phyloP scores from a whole-genome alignment of 352 stramenopile genomes.

The Phytopythium boreale region DNA sequence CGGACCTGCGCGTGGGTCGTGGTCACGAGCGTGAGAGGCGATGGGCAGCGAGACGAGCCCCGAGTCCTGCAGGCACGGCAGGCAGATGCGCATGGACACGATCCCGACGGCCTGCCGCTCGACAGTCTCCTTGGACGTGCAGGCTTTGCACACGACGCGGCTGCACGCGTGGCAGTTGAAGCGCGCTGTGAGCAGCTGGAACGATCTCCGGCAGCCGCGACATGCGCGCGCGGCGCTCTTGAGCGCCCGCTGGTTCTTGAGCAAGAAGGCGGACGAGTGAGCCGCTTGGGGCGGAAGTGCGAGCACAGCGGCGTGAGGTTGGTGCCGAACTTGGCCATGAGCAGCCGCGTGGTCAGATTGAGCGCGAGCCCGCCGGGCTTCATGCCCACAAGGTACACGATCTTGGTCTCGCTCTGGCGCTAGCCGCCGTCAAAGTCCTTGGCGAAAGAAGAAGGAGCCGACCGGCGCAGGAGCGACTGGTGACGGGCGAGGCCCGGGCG shows the following conservation, averaged over 20 bases:
- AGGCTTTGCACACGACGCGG: constrained; percentile 31
- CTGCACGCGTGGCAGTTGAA: constrained; percentile 40
- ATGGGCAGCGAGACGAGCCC: constrained; percentile 16
- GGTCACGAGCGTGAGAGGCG: constrained; percentile 3
- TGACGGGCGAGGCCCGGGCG: constrained; percentile 5
- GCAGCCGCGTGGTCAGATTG: constrained; percentile 25
- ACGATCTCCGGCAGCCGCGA: constrained; percentile 28
- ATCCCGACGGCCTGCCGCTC: constrained; percentile 34
- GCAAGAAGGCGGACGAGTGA: constrained; percentile 47
- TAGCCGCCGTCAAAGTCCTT: constrained; percentile 7
- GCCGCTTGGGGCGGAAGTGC: constrained; percentile 40
- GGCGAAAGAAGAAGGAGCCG: constrained; percentile 7
- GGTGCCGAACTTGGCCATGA: constrained; percentile 44
- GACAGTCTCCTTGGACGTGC: constrained; percentile 31
- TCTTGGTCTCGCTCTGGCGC: constrained; percentile 34
- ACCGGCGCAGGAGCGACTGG: constrained; percentile 44
- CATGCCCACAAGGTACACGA: constrained; percentile 54
- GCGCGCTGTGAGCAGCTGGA: constrained; percentile 36
- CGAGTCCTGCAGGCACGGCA: constrained; percentile 25
- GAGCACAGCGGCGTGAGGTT: constrained; percentile 37
- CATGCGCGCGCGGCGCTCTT: constrained; percentile 29
- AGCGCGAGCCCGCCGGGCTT: constrained; percentile 31
- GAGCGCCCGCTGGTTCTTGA: constrained; percentile 38
- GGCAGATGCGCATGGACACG: constrained; percentile 39
- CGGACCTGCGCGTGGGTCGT: not conserved